Base-by-base conservation (phyloP, 129 eudicot genomes). In the Escallonia rubra region DNA sequence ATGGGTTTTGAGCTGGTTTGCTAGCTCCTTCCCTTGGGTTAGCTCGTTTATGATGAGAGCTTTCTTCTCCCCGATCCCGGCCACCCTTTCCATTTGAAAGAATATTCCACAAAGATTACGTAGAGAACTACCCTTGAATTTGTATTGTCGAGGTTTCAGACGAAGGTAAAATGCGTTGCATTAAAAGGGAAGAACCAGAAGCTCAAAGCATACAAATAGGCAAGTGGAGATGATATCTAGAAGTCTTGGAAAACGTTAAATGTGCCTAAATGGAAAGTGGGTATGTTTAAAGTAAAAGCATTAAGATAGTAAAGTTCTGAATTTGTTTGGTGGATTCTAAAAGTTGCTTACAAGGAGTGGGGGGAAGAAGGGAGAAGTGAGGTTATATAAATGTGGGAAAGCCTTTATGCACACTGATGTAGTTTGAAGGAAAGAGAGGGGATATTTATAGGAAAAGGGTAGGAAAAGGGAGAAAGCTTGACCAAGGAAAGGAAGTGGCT, bases 41-140 rank as follows among this genome's bases (percentile, higher is more conserved):
- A 90, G 70, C 81, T 75, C 95, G 65, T 65, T 80, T 43, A 77
- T 72, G 56, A 87, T 72, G 49, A 90, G 85, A 67, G 65, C 82
- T 50, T 71, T 78, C 42, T 70, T 57, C 63, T 83, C 82, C 64
- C 34, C 40, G 23, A 50, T 65, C 70, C 66, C 65, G 34, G 34
- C 63, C 5, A 49, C 41, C 10, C 7, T 74, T 55, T 56, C 78
- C 81, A 71, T 76, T 11, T 12, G 34, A 3, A 59, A 65, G 46
- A 40, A 52, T 53, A 60, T 63, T 49, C 44, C 67, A 59, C 45
- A 6, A 58, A 64, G 43, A 51, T 7, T 43, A n/a, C 43, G 5
- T 12, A 41, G 41, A 10, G 39, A 55, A 8, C 16, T 40, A 65
- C 53, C 38, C 43, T 42, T 2, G 34, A 23, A 23, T 23, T 23